Base-by-base conservation (phyloP, 345 rosid species). In the Moringa oleifera region DNA sequence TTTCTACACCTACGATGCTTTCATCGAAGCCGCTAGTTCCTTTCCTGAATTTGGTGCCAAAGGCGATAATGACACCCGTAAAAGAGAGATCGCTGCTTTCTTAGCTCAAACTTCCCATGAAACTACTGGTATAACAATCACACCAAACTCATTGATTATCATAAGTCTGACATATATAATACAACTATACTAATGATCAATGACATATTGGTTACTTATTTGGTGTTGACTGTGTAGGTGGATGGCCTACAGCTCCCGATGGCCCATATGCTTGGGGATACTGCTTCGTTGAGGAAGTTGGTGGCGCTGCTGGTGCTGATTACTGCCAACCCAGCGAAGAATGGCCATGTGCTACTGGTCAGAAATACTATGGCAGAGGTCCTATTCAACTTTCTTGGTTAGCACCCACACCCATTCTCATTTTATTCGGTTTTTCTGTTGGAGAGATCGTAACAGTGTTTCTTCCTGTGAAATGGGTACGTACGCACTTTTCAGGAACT, bases 211-310 rank as follows among this genome's bases (percentile, higher is more conserved):
- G n/a, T n/a, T n/a, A n/a, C n/a, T n/a, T n/a, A n/a, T n/a, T n/a
- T n/a, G n/a, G n/a, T n/a, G n/a, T n/a, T n/a, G n/a, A n/a, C n/a
- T n/a, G n/a, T n/a, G n/a, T n/a, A n/a, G n/a, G n/a, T n/a, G n/a
- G n/a, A n/a, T n/a, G n/a, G n/a, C n/a, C n/a, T 51, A 79, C 74
- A 46, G 86, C 91, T 25, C 85, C 86, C 9, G 88, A 81, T 31
- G 88, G 86, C 25, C 86, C 84, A 19, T 87, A 81, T 57, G 75
- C 95, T 0, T 83, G 90, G 90, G 90, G 88, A 17, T 71, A 83
- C 19, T 88, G 90, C 75, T 78, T 36, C 56, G 55, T 75, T 23
- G 75, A 56, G 59, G 90, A 87, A 65, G 72, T n/a, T n/a, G n/a
- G 73, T 52, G 72, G 73, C 52, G 79, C 71, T 52, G 80, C 87